phyloP scores from a whole-genome alignment of 2,329 filamentous ascomycete species.

The Xylariaceae sp. region DNA sequence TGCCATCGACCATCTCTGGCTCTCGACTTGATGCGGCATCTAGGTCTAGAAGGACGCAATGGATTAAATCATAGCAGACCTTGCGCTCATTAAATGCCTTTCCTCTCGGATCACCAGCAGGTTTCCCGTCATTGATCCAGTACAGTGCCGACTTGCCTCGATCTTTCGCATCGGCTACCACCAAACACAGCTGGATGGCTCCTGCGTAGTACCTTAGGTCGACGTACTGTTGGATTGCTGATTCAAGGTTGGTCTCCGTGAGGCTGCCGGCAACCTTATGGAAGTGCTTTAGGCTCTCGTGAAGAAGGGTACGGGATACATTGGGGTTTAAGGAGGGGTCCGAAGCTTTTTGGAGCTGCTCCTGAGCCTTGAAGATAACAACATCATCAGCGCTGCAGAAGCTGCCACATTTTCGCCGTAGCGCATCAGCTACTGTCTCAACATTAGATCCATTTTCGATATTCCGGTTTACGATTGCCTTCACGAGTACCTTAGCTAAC shows the following conservation, averaged over 20 bases:
- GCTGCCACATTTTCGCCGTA: slow-evolving; percentile 88
- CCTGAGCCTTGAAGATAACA: slow-evolving; percentile 97
- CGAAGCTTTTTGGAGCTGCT: slow-evolving; percentile 86
- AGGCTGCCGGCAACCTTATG: slow-evolving; percentile 85
- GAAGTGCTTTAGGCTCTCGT: slow-evolving; percentile 88
- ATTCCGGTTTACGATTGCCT: slow-evolving; percentile 96
- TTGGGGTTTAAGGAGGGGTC: slow-evolving; percentile 79
- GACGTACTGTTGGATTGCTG: slow-evolving; percentile 80
- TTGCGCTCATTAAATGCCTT: slow-evolving; percentile 73
- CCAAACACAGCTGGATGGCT: slow-evolving; percentile 84
- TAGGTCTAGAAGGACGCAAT: slow-evolving; percentile 77
- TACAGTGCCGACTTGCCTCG: slow-evolving; percentile 82
- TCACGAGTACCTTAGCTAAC: slow-evolving; percentile 91
- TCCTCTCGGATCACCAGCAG: slow-evolving; percentile 71
- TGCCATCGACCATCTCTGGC: slow-evolving; percentile 78
- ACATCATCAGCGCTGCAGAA: slow-evolving; percentile 98
- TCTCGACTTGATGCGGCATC: slow-evolving; percentile 73
- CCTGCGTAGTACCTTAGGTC: slow-evolving; percentile 88
- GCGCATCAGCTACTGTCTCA: slow-evolving; percentile 94
- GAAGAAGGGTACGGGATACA: slow-evolving; percentile 76
- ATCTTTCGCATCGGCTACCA: slow-evolving; percentile 83
- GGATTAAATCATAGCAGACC: slow-evolving; percentile 85
- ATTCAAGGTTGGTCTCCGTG: slow-evolving; percentile 78
- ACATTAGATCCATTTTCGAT: slow-evolving; percentile 97
- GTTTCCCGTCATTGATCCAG: slow-evolving; percentile 86